Conservation (phyloP, 1,284 basidiomycete species). For the Cryptococcus deneoformans region DNA sequence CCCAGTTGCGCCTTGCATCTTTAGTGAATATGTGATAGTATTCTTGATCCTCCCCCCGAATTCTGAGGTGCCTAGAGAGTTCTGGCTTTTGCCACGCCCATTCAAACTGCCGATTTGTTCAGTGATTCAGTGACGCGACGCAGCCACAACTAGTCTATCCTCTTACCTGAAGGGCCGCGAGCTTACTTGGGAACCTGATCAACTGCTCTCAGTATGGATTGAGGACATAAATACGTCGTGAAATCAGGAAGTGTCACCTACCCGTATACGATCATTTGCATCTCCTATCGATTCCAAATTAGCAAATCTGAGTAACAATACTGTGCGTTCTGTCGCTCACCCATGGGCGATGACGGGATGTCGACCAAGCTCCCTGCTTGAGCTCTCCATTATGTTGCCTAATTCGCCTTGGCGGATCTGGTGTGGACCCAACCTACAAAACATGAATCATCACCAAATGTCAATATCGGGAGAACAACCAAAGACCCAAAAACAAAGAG, state of each 20-base stretch:
- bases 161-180: constrained; percentile 62
- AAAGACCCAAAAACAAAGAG: neutral
- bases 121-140: neutral
- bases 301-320: neutral
- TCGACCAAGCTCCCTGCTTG: constrained; percentile 71
- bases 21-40: constrained; percentile 33
- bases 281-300: constrained; percentile 45
- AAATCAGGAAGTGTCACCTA: constrained; percentile 8
- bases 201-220: neutral
- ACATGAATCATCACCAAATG: neutral
- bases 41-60: constrained; percentile 1
- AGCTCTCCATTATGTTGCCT: constrained; percentile 85
- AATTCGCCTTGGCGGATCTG: constrained; percentile 70
- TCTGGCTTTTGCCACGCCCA: constrained; percentile 86
- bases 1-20: constrained; percentile 35
- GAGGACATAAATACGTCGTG: neutral
- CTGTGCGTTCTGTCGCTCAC: constrained; percentile 39
- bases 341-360: constrained; percentile 71
- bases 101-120: constrained; percentile 60
- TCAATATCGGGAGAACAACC: neutral
- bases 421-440: constrained; percentile 79
- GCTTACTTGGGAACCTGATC: constrained; percentile 70
- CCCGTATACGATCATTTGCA: constrained; percentile 82
- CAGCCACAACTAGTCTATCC: too few relatives aligned
- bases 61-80: constrained; percentile 50